These are phyloP conservation scores for Zychaea mexicana DNA, from an alignment of 371 early-diverging fungal species.

Conservation along the genomic window DNA sequence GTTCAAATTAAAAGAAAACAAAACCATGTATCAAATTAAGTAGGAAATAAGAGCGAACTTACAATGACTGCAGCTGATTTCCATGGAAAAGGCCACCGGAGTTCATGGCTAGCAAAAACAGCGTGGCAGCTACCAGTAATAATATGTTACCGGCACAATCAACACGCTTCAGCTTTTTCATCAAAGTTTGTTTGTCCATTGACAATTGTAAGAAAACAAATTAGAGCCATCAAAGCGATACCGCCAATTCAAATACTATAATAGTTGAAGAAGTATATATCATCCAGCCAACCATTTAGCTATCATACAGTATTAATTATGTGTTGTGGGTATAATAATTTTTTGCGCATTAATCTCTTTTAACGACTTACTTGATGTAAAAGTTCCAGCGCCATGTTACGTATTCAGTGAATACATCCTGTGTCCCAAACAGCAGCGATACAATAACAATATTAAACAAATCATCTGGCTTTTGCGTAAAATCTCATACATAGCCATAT, in stretches of 20 bases:
- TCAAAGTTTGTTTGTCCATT: constrained; percentile 28
- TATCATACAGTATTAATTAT: too few relatives aligned
- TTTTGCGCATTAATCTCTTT: background rate
- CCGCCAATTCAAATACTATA: constrained; percentile 50
- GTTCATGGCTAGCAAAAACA: constrained; percentile 49
- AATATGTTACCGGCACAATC: constrained; percentile 47
- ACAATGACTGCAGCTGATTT: constrained; percentile 61
- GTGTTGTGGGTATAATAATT: background rate
- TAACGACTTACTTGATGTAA: constrained; percentile 55
- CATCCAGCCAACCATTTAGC: too few relatives aligned
- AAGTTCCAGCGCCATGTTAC: constrained; percentile 53
- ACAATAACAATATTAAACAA: too few relatives aligned
- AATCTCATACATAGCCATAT: too few relatives aligned
- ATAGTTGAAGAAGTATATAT: background rate
- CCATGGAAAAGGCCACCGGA: constrained; percentile 65
- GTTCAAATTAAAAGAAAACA: background rate
- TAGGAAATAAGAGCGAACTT: background rate
- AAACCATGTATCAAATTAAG: background rate
- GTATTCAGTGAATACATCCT: constrained; percentile 46
- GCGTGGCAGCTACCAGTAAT: constrained; percentile 37
- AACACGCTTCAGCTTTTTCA: constrained; percentile 40
- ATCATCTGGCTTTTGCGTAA: too few relatives aligned
- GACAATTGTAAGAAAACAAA: constrained; percentile 33
- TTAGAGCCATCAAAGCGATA: constrained; percentile 33
- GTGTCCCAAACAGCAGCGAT: too few relatives aligned